Percentiles rank a stretch among this genome's conserved stretches.
phyloP scores from a whole-genome alignment of 1,139 yeast genomes.

The Saccharomyces uvarum region DNA sequence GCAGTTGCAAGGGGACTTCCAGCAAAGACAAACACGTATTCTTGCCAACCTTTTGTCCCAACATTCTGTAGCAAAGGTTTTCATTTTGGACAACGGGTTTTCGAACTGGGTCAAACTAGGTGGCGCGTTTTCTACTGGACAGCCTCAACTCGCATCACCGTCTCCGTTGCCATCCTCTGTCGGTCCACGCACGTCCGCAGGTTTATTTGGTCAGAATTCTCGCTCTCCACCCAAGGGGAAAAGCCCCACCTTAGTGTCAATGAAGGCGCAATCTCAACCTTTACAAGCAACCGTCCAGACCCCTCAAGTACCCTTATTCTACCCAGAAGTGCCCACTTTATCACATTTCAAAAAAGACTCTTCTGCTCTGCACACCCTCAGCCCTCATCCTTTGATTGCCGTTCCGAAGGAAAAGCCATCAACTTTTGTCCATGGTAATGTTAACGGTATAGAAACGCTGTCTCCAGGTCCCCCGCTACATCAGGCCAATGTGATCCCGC shows the following conservation, averaged over 20 bases:
- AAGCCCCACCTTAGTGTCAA: not conserved
- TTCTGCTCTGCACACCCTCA: not conserved
- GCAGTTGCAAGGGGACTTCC: not conserved
- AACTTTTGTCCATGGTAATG: not conserved
- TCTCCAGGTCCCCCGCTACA: not conserved
- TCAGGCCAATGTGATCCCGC: not conserved
- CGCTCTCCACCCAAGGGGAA: not conserved
- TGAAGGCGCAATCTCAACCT: not conserved
- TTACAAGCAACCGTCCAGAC: not conserved
- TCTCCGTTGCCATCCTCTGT: not conserved
- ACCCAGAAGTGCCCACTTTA: not conserved
- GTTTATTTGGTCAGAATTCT: not conserved
- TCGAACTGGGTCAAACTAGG: not conserved
- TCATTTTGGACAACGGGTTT: not conserved
- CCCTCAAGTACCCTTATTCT: not conserved
- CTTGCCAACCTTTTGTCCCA: not conserved
- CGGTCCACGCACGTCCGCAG: not conserved
- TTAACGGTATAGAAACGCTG: not conserved
- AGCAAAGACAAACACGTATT: not conserved
- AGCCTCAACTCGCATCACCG: not conserved
- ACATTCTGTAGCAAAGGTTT: not conserved
- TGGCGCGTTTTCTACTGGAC: not conserved
- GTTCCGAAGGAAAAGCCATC: not conserved
- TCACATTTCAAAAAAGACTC: not conserved
- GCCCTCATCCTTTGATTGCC: not conserved